These are phyloP conservation scores for Myxozyma nipponensis DNA, from an alignment of 805 yeast genomes.

Conservation along the genomic window DNA sequence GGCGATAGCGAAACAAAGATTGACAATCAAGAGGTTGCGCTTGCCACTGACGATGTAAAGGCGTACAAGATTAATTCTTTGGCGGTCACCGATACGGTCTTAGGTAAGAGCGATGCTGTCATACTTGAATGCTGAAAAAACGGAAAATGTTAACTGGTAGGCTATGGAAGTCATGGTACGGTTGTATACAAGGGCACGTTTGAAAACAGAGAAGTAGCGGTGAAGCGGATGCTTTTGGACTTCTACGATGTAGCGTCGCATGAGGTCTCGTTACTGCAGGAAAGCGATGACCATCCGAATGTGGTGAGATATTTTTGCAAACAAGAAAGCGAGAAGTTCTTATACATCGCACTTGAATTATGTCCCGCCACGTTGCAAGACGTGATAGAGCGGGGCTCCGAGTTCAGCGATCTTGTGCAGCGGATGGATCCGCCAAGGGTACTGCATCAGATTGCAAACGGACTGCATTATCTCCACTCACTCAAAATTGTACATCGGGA, in stretches of 20 bases:
- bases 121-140: neutral
- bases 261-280: constrained; percentile 81
- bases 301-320: constrained; percentile 91
- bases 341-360: constrained; percentile 88
- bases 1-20: neutral
- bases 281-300: constrained; percentile 95
- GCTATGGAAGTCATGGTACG: constrained; percentile 92
- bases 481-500: constrained; percentile 92
- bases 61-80: constrained; percentile 34
- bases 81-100: constrained; percentile 63
- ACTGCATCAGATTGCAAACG: constrained; percentile 73
- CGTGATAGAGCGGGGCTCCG: constrained; percentile 54
- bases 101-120: constrained; percentile 53
- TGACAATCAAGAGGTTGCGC: neutral
- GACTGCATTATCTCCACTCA: constrained; percentile 81
- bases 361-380: constrained; percentile 89
- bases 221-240: constrained; percentile 87
- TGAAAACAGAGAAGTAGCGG: constrained; percentile 92
- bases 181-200: constrained; percentile 87
- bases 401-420: constrained; percentile 40
- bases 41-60: neutral
- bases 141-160: neutral
- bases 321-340: constrained; percentile 80
- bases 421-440: constrained; percentile 51
- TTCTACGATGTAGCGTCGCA: constrained; percentile 92